Conservation (phyloP, 768 basidiomycete genomes). For the Sporobolomyces pararoseus region DNA sequence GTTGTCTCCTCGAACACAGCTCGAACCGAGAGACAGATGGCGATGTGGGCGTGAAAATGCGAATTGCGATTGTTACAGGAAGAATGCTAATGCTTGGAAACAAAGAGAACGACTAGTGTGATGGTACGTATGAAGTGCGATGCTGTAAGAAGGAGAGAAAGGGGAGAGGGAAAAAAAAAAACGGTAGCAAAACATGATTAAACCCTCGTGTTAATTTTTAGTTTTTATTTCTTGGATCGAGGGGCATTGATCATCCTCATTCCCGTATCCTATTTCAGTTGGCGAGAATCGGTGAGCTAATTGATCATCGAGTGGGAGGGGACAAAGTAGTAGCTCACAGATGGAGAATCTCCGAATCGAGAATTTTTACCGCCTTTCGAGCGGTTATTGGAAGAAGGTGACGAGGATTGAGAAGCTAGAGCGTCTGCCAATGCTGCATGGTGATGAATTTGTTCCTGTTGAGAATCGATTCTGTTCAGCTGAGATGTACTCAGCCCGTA, state of each 20-base stretch:
- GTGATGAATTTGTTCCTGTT: constrained; percentile 36
- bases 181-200: no score
- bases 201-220: no score
- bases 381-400: not conserved
- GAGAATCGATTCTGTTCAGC: not conserved
- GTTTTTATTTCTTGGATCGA: not conserved
- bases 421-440: constrained; percentile 34
- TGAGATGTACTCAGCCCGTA: not conserved
- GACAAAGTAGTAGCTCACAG: constrained; percentile 9
- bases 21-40: not conserved
- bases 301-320: not conserved
- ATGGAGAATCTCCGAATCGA: not conserved
- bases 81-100: no score
- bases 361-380: not conserved
- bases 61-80: not conserved
- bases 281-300: no score
- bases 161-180: no score
- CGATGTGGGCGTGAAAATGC: not conserved
- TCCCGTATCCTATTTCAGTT: constrained; percentile 19
- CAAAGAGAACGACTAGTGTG: no score
- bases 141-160: no score
- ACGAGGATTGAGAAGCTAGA: not conserved
- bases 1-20: no score
- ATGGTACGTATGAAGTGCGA: no score
- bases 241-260: constrained; percentile 4